Percentiles rank a stretch among this genome's conserved stretches.
phyloP scores from a whole-genome alignment of 78 protist genomes.

The Dictyostelium capitatum region DNA sequence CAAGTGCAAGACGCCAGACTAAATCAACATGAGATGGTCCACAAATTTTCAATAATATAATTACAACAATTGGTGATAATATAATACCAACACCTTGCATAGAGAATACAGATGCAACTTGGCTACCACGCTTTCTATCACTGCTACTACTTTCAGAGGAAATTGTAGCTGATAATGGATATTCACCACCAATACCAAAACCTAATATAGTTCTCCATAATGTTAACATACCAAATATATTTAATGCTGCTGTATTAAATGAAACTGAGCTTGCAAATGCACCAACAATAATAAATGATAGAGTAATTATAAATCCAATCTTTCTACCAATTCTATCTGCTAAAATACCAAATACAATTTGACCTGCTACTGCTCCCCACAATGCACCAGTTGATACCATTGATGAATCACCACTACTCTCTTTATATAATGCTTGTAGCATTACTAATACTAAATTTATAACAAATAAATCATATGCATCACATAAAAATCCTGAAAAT shows the following conservation, averaged over 20 bases:
- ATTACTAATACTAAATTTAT: constrained; percentile 69
- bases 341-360: constrained; percentile 75
- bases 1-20: constrained; percentile 86
- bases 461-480: constrained; percentile 87
- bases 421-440: constrained; percentile 20
- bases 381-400: constrained; percentile 72
- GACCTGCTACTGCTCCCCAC: constrained; percentile 83
- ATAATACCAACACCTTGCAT: constrained; percentile 92
- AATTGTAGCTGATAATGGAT: constrained; percentile 90
- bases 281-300: constrained; percentile 67
- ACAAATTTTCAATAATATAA: constrained; percentile 5
- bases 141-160: constrained; percentile 42
- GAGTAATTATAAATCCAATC: constrained; percentile 62
- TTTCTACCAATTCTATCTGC: constrained; percentile 83
- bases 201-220: constrained; percentile 88
- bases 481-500: constrained; percentile 69
- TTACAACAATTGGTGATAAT: constrained; percentile 61
- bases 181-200: constrained; percentile 93
- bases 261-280: constrained; percentile 67
- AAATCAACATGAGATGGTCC: constrained; percentile 32
- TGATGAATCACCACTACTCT: constrained; percentile 4
- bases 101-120: constrained; percentile 81
- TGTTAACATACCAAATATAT: constrained; percentile 72
- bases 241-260: constrained; percentile 13
- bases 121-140: constrained; percentile 63